Evolutionary conservation across 805 yeast species (phyloP).

Genomic region (Kuraishia floccosa): DNA sequence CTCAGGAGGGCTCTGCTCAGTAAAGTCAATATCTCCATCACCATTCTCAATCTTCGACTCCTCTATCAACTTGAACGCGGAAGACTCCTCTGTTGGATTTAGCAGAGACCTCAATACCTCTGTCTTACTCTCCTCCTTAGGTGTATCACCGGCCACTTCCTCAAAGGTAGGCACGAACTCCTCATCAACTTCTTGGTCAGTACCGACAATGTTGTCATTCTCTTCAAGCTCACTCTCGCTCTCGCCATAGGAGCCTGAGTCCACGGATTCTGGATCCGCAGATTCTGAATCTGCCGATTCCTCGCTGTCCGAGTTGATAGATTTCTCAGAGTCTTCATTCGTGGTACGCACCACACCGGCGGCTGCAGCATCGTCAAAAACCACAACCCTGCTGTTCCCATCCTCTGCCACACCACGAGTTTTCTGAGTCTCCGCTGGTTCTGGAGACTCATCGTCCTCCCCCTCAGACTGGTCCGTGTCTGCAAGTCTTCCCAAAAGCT

Average conservation of each 20-base stretch:
- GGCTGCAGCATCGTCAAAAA: no score
- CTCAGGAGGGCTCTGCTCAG: conserved; percentile 2
- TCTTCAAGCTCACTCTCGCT: conserved; percentile 17
- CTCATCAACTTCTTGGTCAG: conserved; percentile 21
- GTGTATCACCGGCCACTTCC: conserved; percentile 3
- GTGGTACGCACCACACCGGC: no score
- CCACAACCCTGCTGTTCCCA: no score
- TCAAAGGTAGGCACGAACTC: conserved; percentile 50
- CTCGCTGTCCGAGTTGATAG: no score
- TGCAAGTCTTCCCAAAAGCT: no score
- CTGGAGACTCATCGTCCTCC: conserved; percentile 1
- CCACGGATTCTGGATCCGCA: conserved; percentile 3
- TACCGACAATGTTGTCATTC: conserved; percentile 4
- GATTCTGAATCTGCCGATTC: conserved; percentile 7
- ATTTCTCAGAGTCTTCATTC: no score
- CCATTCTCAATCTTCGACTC: conserved; percentile 44
- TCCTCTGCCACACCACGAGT: conserved; percentile 7
- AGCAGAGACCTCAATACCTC: conserved; percentile 54
- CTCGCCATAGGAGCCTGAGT: conserved; percentile 2
- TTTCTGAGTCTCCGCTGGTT: conserved; percentile 13
- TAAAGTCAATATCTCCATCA: conserved; percentile 22
- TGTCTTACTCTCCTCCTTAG: conserved; percentile 28
- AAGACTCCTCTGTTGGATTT: conserved; percentile 25
- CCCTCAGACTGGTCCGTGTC: conserved; percentile 13
- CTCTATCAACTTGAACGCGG: conserved; percentile 28